These are phyloP conservation scores for Daldinia sp. DNA, from an alignment of 2,329 filamentous ascomycete genomes.

Conservation along the genomic window DNA sequence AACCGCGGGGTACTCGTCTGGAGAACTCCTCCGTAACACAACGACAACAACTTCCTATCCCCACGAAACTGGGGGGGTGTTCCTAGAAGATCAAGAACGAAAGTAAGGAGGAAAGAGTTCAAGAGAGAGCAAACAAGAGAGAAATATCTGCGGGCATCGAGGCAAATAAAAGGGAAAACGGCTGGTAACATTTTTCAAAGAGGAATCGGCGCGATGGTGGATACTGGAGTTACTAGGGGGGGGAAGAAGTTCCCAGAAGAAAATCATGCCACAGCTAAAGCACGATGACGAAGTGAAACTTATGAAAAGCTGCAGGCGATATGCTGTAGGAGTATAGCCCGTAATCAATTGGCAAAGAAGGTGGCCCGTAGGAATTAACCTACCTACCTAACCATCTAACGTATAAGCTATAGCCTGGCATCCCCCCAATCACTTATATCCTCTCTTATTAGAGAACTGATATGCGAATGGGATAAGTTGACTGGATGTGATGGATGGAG, in stretches of 20 bases:
- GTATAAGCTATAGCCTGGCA: conserved; percentile 1
- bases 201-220: conserved; percentile 25
- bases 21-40: conserved; percentile 8
- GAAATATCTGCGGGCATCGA: conserved; percentile 9
- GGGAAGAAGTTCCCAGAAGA: conserved; percentile 18
- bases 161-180: conserved; percentile 25
- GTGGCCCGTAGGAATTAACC: conserved; percentile 14
- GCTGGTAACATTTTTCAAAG: not conserved
- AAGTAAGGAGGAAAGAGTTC: conserved; percentile 7
- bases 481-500: not conserved
- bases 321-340: conserved; percentile 10
- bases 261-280: conserved; percentile 41
- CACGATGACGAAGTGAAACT: conserved; percentile 39
- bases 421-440: conserved; percentile 8
- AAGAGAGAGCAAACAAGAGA: conserved; percentile 15
- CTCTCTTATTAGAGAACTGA: conserved; percentile 7
- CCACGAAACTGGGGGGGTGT: conserved; percentile 6
- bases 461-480: not conserved
- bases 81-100: not conserved
- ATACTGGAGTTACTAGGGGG: conserved; percentile 26
- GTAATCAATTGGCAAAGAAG: conserved; percentile 27
- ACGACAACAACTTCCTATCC: conserved; percentile 16
- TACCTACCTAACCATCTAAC: not conserved
- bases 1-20: conserved; percentile 33
- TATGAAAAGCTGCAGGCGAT: conserved; percentile 33